Conservation (phyloP, 495 filamentous ascomycete species). For the Parathielavia appendiculata region DNA sequence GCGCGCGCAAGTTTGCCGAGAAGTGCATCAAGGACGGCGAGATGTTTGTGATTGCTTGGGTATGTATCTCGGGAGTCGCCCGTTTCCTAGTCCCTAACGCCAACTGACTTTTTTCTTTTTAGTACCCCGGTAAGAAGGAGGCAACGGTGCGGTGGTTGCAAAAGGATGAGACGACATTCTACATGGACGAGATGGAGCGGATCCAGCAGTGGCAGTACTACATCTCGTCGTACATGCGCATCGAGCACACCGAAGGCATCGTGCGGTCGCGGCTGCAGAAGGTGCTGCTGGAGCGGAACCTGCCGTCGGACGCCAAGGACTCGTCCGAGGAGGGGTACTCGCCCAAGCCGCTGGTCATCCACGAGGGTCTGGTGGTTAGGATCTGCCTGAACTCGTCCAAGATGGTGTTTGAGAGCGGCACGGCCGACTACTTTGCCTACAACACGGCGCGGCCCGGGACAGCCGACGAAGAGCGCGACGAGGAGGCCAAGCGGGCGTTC, state of each 20-base stretch:
- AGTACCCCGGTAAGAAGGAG: slow-evolving; percentile 55
- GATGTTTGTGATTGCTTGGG: slow-evolving; percentile 77
- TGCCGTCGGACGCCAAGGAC: slow-evolving; percentile 51
- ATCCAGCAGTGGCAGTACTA: slow-evolving; percentile 81
- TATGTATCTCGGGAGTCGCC: slow-evolving; percentile 49
- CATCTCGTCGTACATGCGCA: slow-evolving; percentile 79
- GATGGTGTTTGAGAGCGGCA: slow-evolving; percentile 68
- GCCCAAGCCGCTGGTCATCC: slow-evolving; percentile 53
- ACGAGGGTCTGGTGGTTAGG: slow-evolving; percentile 71
- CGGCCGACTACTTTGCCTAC: slow-evolving; percentile 51
- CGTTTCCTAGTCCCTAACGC: not conserved
- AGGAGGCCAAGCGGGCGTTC: slow-evolving; percentile 43
- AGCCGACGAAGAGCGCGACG: slow-evolving; percentile 22
- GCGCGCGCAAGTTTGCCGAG: slow-evolving; percentile 80
- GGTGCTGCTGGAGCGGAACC: slow-evolving; percentile 69
- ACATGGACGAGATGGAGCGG: slow-evolving; percentile 56
- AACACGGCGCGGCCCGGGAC: slow-evolving; percentile 21
- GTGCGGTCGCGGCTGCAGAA: slow-evolving; percentile 56
- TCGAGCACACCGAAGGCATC: slow-evolving; percentile 86
- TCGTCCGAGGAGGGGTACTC: slow-evolving; percentile 43
- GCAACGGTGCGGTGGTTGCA: slow-evolving; percentile 66
- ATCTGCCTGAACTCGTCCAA: slow-evolving; percentile 80
- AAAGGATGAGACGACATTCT: slow-evolving; percentile 75
- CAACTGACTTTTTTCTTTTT: not conserved
- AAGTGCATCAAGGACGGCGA: slow-evolving; percentile 84